Conservation (phyloP, 176 grass and related monocot species). For the Cenchrus purpureus region DNA sequence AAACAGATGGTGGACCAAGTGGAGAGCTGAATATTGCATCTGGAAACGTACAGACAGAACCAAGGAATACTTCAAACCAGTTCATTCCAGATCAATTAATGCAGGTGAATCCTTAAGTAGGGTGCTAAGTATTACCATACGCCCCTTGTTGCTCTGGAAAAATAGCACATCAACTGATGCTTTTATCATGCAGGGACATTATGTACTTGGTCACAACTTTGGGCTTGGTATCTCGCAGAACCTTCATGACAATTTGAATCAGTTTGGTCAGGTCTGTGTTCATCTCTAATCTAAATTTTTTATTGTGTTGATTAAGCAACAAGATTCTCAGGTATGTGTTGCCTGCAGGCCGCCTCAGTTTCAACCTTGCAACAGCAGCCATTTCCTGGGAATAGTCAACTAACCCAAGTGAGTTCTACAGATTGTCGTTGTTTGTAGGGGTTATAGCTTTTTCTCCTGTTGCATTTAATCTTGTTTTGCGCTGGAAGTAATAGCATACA, state of each 20-base stretch:
- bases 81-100: constrained; percentile 76
- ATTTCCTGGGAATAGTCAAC: constrained; percentile 58
- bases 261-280: constrained; percentile 73
- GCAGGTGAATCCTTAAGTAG: constrained; percentile 57
- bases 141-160: background rate
- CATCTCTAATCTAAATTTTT: constrained; percentile 13
- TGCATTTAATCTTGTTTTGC: background rate
- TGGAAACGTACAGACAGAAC: constrained; percentile 49
- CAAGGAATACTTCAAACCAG: constrained; percentile 56
- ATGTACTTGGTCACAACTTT: constrained; percentile 71
- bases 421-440: background rate
- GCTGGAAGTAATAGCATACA: background rate
- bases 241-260: constrained; percentile 60
- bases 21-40: constrained; percentile 52
- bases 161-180: constrained; percentile 23
- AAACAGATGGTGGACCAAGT: constrained; percentile 54
- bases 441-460: background rate
- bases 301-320: constrained; percentile 25
- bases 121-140: constrained; percentile 7
- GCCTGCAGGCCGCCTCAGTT: constrained; percentile 52
- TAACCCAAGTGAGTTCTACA: constrained; percentile 64
- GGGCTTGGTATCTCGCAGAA: constrained; percentile 60
- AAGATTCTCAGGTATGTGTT: constrained; percentile 33
- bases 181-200: constrained; percentile 66
- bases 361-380: constrained; percentile 62